phyloP scores from a whole-genome alignment of 2,329 filamentous ascomycete species.

The Aspergillus persii region DNA sequence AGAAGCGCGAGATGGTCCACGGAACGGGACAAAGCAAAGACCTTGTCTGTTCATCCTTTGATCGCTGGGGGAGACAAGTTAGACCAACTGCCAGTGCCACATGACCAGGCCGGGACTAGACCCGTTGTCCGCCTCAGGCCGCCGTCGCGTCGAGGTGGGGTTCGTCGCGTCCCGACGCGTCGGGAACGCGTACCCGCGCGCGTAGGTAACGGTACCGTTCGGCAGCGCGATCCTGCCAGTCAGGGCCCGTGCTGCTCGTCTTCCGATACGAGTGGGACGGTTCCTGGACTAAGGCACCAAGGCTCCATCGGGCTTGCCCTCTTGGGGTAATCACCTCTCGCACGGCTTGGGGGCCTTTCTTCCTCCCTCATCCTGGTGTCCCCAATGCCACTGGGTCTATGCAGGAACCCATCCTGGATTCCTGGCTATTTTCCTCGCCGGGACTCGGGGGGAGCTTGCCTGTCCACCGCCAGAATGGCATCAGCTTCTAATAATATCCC shows the following conservation, averaged over 20 bases:
- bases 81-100: too few relatives aligned
- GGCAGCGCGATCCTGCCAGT: background rate
- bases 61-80: background rate
- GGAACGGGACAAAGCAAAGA: background rate
- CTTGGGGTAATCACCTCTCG: background rate
- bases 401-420: background rate
- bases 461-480: background rate
- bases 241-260: background rate
- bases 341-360: background rate
- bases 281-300: background rate
- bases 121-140: too few relatives aligned
- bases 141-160: constrained; percentile 17
- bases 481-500: background rate
- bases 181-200: constrained; percentile 19
- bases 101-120: too few relatives aligned
- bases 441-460: background rate
- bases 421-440: background rate
- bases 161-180: constrained; percentile 19
- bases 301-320: background rate
- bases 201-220: constrained; percentile 19
- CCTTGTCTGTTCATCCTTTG: background rate
- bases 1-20: background rate
- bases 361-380: background rate
- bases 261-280: background rate
- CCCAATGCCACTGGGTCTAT: background rate